Conservation (phyloP, 1,139 yeast genomes). For the Zygotorulaspora mrakii region DNA sequence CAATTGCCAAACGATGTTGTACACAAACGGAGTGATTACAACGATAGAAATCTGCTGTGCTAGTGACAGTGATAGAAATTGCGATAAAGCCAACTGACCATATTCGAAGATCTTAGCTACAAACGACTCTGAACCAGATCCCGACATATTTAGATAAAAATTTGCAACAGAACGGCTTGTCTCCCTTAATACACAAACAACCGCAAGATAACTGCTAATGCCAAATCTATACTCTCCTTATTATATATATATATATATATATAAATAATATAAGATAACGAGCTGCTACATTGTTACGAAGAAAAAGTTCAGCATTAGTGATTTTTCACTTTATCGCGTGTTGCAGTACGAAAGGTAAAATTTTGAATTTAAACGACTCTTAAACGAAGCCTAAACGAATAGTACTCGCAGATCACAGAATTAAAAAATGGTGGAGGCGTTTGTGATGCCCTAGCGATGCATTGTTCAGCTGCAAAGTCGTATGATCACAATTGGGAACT, state of each 20-base stretch:
- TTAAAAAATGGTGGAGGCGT: too few species aligned
- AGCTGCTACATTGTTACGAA: neutral
- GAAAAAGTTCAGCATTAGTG: neutral
- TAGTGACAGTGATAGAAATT: slow-evolving; percentile 31
- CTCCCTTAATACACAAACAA: neutral
- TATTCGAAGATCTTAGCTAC: slow-evolving; percentile 16
- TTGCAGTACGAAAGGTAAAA: too few species aligned
- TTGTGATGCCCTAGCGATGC: slow-evolving; percentile 1
- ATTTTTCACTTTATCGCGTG: slow-evolving; percentile 5
- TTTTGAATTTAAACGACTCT: neutral
- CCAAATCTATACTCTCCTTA: neutral
- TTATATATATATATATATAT: slow-evolving; percentile 1
- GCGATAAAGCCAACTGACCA: slow-evolving; percentile 17
- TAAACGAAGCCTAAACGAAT: slow-evolving; percentile 2
- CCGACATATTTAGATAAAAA: slow-evolving; percentile 1
- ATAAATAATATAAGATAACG: too few species aligned
- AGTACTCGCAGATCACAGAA: slow-evolving; percentile 1
- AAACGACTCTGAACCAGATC: slow-evolving; percentile 17
- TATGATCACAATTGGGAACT: slow-evolving; percentile 5
- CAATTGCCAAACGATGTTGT: slow-evolving; percentile 68
- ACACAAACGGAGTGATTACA: slow-evolving; percentile 43
- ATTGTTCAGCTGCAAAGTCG: slow-evolving; percentile 3
- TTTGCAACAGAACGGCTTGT: too few species aligned
- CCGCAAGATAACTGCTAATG: neutral
- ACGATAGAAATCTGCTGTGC: slow-evolving; percentile 35